Percentiles rank a stretch among this genome's conserved stretches.
These are phyloP conservation scores for Lactarius pseudohatsudake DNA, from an alignment of 768 basidiomycete species.

Conservation along the genomic window DNA sequence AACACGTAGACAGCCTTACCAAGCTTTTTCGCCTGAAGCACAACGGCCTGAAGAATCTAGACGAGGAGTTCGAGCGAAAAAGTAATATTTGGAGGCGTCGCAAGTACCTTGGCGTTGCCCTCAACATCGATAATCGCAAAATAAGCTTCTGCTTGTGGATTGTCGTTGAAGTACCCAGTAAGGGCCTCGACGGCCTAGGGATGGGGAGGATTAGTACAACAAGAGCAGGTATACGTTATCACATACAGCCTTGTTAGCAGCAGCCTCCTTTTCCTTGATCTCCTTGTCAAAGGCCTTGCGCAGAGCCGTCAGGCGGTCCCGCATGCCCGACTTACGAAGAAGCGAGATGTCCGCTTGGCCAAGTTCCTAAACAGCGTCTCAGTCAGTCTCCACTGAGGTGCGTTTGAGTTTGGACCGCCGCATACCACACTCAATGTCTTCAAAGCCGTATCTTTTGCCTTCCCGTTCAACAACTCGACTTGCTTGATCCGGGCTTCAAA, in stretches of 20 bases:
- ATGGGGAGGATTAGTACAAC: neutral
- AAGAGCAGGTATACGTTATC: neutral
- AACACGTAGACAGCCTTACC: conserved; percentile 87
- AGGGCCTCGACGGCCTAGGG: conserved; percentile 68
- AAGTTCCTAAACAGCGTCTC: conserved; percentile 60
- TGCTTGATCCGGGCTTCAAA: conserved; percentile 62
- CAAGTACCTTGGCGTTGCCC: conserved; percentile 78
- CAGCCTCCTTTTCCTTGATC: conserved; percentile 76
- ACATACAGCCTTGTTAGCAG: conserved; percentile 73
- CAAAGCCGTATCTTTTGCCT: conserved; percentile 83
- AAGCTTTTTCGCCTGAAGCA: conserved; percentile 75
- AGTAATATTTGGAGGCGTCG: neutral
- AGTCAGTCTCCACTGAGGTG: neutral
- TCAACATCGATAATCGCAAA: conserved; percentile 71
- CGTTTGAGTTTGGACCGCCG: conserved; percentile 19
- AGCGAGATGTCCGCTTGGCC: conserved; percentile 88
- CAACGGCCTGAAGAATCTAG: conserved; percentile 74
- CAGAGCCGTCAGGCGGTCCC: conserved; percentile 65
- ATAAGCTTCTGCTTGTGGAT: conserved; percentile 67
- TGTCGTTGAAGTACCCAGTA: conserved; percentile 71
- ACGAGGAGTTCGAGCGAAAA: conserved; percentile 14
- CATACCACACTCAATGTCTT: conserved; percentile 78
- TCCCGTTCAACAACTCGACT: conserved; percentile 61
- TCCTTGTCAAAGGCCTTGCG: conserved; percentile 86
- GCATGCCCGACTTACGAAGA: conserved; percentile 74